Percentiles rank a stretch among this genome's conserved stretches.
Evolutionary conservation across 805 yeast species (phyloP).

Genomic region (Ogataea ganodermae): DNA sequence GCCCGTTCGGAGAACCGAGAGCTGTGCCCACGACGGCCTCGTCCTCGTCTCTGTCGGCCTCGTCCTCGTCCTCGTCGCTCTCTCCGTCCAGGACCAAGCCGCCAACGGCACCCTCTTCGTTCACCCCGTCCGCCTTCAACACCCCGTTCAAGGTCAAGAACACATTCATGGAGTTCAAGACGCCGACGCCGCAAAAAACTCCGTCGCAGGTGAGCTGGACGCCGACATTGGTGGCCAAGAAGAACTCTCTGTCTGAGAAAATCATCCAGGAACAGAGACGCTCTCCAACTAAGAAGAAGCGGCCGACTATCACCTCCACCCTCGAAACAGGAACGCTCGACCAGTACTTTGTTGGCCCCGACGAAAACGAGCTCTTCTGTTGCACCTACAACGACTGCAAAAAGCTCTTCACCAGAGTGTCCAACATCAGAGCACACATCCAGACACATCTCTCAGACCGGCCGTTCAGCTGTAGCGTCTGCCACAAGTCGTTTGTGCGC

Average conservation of each 20-base stretch:
- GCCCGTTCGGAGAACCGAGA: not conserved
- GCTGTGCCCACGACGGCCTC: not conserved
- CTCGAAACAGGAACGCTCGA: conserved; percentile 91
- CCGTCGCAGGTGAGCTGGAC: conserved; percentile 37
- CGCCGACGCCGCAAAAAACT: conserved; percentile 33
- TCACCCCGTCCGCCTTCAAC: conserved; percentile 6
- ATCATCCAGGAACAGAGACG: conserved; percentile 40
- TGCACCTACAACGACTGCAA: conserved; percentile 81
- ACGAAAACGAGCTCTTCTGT: conserved; percentile 64
- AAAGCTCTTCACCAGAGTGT: conserved; percentile 81
- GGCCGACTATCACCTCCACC: conserved; percentile 59
- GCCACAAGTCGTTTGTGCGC: conserved; percentile 87
- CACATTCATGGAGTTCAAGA: conserved; percentile 25
- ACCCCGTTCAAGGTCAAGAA: conserved; percentile 34
- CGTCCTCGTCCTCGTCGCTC: not conserved
- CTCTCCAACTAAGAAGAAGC: conserved; percentile 49
- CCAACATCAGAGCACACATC: conserved; percentile 91
- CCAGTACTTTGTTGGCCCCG: conserved; percentile 78
- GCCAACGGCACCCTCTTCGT: conserved; percentile 6
- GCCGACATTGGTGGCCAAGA: conserved; percentile 36
- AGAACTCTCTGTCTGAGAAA: conserved; percentile 32
- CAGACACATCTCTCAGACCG: conserved; percentile 95
- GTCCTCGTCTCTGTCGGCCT: not conserved
- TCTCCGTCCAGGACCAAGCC: not conserved
- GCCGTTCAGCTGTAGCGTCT: conserved; percentile 79